Evolutionary conservation across 257 asterid species (phyloP).

Genomic region (Leonotis leonurus): DNA sequence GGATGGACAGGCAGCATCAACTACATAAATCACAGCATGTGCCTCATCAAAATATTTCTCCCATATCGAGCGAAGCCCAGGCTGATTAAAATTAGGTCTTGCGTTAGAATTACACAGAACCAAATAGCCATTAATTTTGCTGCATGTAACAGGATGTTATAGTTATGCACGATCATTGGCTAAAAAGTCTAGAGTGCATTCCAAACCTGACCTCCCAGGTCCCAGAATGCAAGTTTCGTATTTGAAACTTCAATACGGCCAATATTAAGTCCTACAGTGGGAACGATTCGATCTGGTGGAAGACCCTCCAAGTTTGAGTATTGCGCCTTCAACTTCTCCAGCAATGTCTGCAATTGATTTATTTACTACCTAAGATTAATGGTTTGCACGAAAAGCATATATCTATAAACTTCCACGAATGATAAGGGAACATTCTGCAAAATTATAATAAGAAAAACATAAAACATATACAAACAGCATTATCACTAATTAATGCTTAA

Average conservation of each 20-base stretch:
- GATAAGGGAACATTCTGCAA: not conserved
- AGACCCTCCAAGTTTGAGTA: conserved; percentile 78
- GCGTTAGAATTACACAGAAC: conserved; percentile 3
- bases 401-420: not conserved
- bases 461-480: not conserved
- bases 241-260: conserved; percentile 75
- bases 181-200: conserved; percentile 12
- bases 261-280: conserved; percentile 89
- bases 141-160: not conserved
- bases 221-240: conserved; percentile 84
- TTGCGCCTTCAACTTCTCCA: conserved; percentile 77
- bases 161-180: not conserved
- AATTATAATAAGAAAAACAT: not conserved
- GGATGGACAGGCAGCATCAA: conserved; percentile 72
- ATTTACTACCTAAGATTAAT: not conserved
- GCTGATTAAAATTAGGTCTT: conserved; percentile 38
- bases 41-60: conserved; percentile 93
- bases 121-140: not conserved
- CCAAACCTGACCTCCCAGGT: conserved; percentile 95
- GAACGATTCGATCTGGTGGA: conserved; percentile 90
- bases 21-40: conserved; percentile 68
- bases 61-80: conserved; percentile 88
- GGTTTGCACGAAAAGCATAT: too few relatives aligned
- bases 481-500: too few relatives aligned
- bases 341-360: conserved; percentile 48